Evolutionary conservation across 148 eudicot species (phyloP).

Genomic region (Beta vulgaris): DNA sequence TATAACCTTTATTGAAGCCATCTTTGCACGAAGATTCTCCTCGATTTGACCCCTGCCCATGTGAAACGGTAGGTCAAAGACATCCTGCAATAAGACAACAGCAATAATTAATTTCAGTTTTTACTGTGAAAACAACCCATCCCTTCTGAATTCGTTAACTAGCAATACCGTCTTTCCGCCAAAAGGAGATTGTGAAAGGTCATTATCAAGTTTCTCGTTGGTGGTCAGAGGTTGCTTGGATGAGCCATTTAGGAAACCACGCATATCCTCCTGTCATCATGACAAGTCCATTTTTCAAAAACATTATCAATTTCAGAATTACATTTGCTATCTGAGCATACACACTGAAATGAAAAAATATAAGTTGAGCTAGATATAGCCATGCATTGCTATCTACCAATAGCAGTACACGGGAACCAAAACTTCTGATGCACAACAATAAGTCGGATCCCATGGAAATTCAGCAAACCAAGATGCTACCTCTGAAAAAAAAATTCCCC

Average conservation of each 20-base stretch:
- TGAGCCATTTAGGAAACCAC: slow-evolving; percentile 83
- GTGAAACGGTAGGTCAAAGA: slow-evolving; percentile 95
- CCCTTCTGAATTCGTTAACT: neutral
- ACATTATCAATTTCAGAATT: neutral
- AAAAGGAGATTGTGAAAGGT: slow-evolving; percentile 80
- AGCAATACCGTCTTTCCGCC: slow-evolving; percentile 88
- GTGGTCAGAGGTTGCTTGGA: slow-evolving; percentile 57
- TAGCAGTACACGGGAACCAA: neutral
- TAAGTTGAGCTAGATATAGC: neutral
- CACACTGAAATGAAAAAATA: neutral
- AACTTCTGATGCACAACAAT: neutral
- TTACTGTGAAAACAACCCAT: neutral
- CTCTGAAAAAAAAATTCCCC: neutral
- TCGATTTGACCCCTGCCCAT: slow-evolving; percentile 97
- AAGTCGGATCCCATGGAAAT: neutral
- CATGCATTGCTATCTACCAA: neutral
- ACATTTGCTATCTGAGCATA: neutral
- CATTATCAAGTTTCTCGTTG: slow-evolving; percentile 54
- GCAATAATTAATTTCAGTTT: neutral
- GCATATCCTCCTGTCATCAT: slow-evolving; percentile 84
- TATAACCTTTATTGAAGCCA: slow-evolving; percentile 86
- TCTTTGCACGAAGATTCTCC: slow-evolving; percentile 86
- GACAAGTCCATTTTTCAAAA: slow-evolving; percentile 1
- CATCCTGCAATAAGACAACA: slow-evolving; percentile 54
- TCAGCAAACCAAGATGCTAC: neutral